phyloP scores from a whole-genome alignment of 371 early-diverging fungal species.

The Mortierella sp. region DNA sequence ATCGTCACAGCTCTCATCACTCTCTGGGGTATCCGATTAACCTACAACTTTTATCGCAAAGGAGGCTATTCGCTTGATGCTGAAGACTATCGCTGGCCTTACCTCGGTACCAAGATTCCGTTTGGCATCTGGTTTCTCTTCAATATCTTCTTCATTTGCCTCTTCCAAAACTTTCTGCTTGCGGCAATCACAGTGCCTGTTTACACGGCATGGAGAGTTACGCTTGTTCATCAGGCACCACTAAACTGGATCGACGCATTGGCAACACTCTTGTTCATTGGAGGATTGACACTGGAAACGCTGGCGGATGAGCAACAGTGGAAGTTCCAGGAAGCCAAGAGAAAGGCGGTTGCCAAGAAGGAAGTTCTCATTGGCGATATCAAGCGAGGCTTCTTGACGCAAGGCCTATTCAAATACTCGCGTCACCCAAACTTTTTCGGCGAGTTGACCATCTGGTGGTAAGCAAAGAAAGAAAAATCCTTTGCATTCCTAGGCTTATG shows the following conservation, averaged over 20 bases:
- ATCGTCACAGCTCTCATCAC: slow-evolving; percentile 62
- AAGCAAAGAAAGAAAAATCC: too few relatives aligned
- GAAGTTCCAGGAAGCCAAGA: slow-evolving; percentile 78
- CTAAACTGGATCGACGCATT: slow-evolving; percentile 61
- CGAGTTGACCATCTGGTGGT: slow-evolving; percentile 79
- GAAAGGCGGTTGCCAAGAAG: slow-evolving; percentile 53
- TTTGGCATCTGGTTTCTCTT: slow-evolving; percentile 72
- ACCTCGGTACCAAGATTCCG: slow-evolving; percentile 59
- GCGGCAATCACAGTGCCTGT: slow-evolving; percentile 72
- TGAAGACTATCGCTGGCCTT: slow-evolving; percentile 85
- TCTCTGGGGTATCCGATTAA: slow-evolving; percentile 84
- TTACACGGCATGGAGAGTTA: slow-evolving; percentile 57
- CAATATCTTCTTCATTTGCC: slow-evolving; percentile 78
- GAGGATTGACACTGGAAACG: slow-evolving; percentile 66
- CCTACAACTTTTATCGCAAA: slow-evolving; percentile 81
- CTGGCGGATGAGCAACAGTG: slow-evolving; percentile 90
- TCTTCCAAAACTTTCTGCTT: slow-evolving; percentile 77
- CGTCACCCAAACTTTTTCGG: slow-evolving; percentile 89
- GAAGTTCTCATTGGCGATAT: slow-evolving; percentile 56
- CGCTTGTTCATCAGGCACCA: slow-evolving; percentile 15
- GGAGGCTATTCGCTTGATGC: slow-evolving; percentile 79
- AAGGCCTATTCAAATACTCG: slow-evolving; percentile 79
- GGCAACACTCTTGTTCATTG: slow-evolving; percentile 58
- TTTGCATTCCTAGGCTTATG: too few relatives aligned
- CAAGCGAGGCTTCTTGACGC: slow-evolving; percentile 75